Percentiles rank a stretch among this genome's conserved stretches.
These are phyloP conservation scores for Euptelea pleiosperma DNA, from an alignment of 164 flowering plant genomes.

Conservation along the genomic window DNA sequence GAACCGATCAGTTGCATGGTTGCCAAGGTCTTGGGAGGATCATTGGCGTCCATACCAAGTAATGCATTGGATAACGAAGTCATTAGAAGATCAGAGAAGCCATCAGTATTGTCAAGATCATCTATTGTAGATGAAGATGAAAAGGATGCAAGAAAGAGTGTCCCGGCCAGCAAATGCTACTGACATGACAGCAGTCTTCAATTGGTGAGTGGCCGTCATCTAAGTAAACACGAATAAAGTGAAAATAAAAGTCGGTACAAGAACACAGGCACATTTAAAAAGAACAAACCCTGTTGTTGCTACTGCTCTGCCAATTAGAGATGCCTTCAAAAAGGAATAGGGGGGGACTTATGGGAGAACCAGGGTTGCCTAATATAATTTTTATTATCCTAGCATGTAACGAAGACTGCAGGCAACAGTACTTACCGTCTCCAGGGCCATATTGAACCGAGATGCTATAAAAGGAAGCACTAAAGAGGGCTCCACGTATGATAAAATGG, in stretches of 20 bases:
- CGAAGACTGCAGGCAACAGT: conserved; percentile 6
- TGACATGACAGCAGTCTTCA: conserved; percentile 89
- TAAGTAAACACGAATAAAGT: conserved; percentile 32
- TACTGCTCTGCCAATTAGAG: too few relatives aligned
- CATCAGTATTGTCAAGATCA: conserved; percentile 34
- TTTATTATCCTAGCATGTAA: background rate
- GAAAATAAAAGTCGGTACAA: background rate
- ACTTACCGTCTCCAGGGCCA: conserved; percentile 98
- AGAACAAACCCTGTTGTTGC: too few relatives aligned
- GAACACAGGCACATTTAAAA: background rate
- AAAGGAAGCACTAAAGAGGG: conserved; percentile 90
- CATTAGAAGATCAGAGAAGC: conserved; percentile 53
- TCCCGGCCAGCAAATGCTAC: conserved; percentile 90
- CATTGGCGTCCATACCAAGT: conserved; percentile 99
- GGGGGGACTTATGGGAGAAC: too few relatives aligned
- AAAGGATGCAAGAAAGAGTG: conserved; percentile 61
- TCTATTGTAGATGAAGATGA: conserved; percentile 39
- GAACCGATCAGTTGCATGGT: conserved; percentile 96
- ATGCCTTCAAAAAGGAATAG: too few relatives aligned
- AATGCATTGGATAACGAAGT: conserved; percentile 82
- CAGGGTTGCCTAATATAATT: too few relatives aligned
- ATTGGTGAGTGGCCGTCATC: conserved; percentile 98
- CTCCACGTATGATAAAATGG: conserved; percentile 88
- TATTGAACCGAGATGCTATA: conserved; percentile 78
- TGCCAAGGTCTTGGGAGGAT: conserved; percentile 97